Evolutionary conservation across 139 green algal species (phyloP), one percentile per base, ranked within the genome.

Genomic region (Asterochloris erici): DNA sequence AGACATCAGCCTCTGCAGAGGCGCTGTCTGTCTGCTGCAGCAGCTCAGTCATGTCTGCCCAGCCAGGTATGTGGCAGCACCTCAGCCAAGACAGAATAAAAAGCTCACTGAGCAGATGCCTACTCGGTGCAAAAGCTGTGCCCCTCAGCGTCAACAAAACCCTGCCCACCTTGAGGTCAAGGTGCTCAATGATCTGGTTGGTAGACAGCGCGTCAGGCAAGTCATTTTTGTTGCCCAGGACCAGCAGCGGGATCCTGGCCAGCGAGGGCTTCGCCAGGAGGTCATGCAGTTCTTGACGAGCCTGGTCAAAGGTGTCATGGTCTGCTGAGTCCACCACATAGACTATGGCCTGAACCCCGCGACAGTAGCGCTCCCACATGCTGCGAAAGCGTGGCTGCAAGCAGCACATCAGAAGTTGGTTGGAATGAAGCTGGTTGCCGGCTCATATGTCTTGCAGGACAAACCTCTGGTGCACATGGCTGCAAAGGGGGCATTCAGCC

Each of bases 191-290:
- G 13, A 99, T 85, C 68, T 97, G 86, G 17, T 89, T 81, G 15
- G 90, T 92, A 0, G 74, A 83, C 73, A 98, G 79, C 0, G 97
- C 95, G 15, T 92, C 92, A 11, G 90, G 83, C 78, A 99, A 84
- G 87, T 99, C 97, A 81, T 94, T 98, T 86, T 99, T 99, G 91
- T 99, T 99, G 29, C 95, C 97, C 84, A 99, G 89, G 81, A 99
- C 96, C 68, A 99, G 91, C 86, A 99, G 79, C 16, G 97, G 97
- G 63, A 98, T 98, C 74, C 90, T 90, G 17, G 88, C 75, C 82
- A 96, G 86, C 0, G 85, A 92, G 14, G 92, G 91, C 79, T 92
- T 92, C 29, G 88, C 82, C 83, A 97, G 85, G 79, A 98, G 85
- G 0, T 85, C 83, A n/a, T 89, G 88, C 70, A 96, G 86, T 73